Evolutionary conservation across 2,329 filamentous ascomycete genomes (phyloP), one percentile per base, ranked within the genome.

Genomic region (Exophiala spinifera): DNA sequence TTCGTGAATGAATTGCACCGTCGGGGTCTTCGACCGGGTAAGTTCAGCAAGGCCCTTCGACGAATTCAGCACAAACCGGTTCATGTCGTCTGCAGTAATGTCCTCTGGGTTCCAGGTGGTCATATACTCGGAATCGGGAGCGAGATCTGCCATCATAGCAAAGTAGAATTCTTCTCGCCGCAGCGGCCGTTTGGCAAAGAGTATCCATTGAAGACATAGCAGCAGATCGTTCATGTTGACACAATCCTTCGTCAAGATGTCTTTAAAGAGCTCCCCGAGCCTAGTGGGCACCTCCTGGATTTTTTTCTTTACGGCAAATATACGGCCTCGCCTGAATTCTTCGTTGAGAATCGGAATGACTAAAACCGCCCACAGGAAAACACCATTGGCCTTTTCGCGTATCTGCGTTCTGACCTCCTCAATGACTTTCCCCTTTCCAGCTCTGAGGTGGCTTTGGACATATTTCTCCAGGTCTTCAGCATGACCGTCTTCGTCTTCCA

Each of bases 201-300:
- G 28, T 14, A 60, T 43, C 57, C 54, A 60, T 40, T 58, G 57
- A 4, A 60, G 44, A 20, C 45, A 50, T 7, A 57, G 45, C 0
- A 85, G 55, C 0, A 83, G 58, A 0, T 72, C 66, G 0, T 75
- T 66, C 44, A 67, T 65, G 4, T 80, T 70, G 0, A 69, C 34
- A 0, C 51, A 15, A 48, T 85, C 80, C 14, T 79, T 70, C 0
- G 53, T 72, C 1, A 84, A 51, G 0, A 84, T 78, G 14, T 79
- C 67, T 2, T 67, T 69, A 55, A 86, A 84, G 0, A 85, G 61
- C 0, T 77, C 67, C 33, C 70, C 62, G 0, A 85, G 66, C 0
- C 69, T 67, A 5, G 48, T 46, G 0, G 75, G 76, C 28, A 76
- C 69, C 23, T 76, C 69, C 6, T 63, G 19, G 1, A 79, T 64